Evolutionary conservation across 331 rosid species (phyloP).

Genomic region (Malus hybrid): DNA sequence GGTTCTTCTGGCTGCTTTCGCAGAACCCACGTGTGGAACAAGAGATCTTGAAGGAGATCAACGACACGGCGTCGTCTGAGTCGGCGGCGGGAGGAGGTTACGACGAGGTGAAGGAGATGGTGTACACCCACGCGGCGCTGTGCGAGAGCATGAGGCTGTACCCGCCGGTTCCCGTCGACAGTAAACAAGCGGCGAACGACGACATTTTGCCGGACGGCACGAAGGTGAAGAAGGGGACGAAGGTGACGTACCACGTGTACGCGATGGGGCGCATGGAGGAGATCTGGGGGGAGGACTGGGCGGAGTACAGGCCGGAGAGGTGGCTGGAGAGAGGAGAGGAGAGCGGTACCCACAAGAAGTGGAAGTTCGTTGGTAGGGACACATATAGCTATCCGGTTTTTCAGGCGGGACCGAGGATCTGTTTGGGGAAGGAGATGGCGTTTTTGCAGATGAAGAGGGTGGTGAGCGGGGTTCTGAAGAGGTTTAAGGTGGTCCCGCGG

Average conservation of each 20-base stretch:
- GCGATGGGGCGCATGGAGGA: slow-evolving; percentile 64
- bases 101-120: slow-evolving; percentile 58
- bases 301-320: slow-evolving; percentile 57
- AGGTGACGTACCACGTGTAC: slow-evolving; percentile 46
- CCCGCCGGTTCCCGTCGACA: slow-evolving; percentile 61
- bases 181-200: slow-evolving; percentile 31
- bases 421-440: slow-evolving; percentile 82
- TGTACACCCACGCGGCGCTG: slow-evolving; percentile 62
- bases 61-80: neutral
- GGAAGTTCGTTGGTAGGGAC: slow-evolving; percentile 52
- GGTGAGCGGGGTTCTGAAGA: slow-evolving; percentile 40
- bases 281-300: slow-evolving; percentile 66
- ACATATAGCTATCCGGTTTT: slow-evolving; percentile 51
- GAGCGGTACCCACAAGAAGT: slow-evolving; percentile 4
- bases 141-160: slow-evolving; percentile 80
- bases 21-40: slow-evolving; percentile 40
- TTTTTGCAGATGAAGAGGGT: slow-evolving; percentile 77
- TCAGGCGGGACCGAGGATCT: slow-evolving; percentile 78
- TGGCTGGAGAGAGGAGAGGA: slow-evolving; percentile 40
- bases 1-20: slow-evolving; percentile 65
- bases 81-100: slow-evolving; percentile 2
- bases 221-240: slow-evolving; percentile 52
- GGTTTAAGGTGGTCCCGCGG: slow-evolving; percentile 48
- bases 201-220: slow-evolving; percentile 71
- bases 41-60: slow-evolving; percentile 32